These are phyloP conservation scores for Penicillium expansum DNA, from an alignment of 2,329 filamentous ascomycete species.

Conservation along the genomic window DNA sequence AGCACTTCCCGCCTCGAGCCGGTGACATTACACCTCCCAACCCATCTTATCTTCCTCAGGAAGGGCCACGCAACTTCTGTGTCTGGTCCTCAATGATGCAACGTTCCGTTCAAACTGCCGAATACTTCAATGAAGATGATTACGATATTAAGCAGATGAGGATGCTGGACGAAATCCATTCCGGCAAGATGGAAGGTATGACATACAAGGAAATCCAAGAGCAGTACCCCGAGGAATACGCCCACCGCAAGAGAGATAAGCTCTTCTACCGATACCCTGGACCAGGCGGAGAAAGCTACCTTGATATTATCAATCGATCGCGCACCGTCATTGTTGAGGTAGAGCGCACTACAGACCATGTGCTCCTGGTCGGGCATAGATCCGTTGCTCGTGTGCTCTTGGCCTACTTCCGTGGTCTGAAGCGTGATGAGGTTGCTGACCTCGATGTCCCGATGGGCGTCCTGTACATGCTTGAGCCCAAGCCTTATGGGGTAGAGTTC, in stretches of 20 bases:
- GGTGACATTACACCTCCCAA: slow-evolving; percentile 95
- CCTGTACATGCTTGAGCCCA: slow-evolving; percentile 92
- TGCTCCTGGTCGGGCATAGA: slow-evolving; percentile 87
- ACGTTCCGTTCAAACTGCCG: slow-evolving; percentile 80
- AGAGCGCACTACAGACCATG: slow-evolving; percentile 94
- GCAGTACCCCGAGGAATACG: slow-evolving; percentile 78
- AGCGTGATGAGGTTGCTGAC: slow-evolving; percentile 86
- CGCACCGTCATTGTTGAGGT: slow-evolving; percentile 95
- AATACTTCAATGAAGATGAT: slow-evolving; percentile 91
- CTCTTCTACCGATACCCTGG: slow-evolving; percentile 95
- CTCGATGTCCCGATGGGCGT: slow-evolving; percentile 92
- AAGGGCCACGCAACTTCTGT: slow-evolving; percentile 81
- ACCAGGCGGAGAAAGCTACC: slow-evolving; percentile 90
- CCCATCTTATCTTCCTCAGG: slow-evolving; percentile 64
- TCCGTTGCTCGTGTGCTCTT: slow-evolving; percentile 89
- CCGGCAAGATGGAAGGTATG: slow-evolving; percentile 88
- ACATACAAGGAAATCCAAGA: slow-evolving; percentile 86
- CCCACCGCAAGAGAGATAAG: slow-evolving; percentile 77
- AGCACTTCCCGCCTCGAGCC: slow-evolving; percentile 82
- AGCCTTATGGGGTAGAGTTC: slow-evolving; percentile 96
- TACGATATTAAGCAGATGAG: slow-evolving; percentile 97
- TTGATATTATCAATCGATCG: slow-evolving; percentile 93
- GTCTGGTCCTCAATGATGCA: slow-evolving; percentile 98
- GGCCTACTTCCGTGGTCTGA: slow-evolving; percentile 93
- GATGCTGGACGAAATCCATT: slow-evolving; percentile 95